Base-by-base conservation (phyloP, 228 moss, liverwort and hornwort genomes). In the Sphagnum magellanicum region DNA sequence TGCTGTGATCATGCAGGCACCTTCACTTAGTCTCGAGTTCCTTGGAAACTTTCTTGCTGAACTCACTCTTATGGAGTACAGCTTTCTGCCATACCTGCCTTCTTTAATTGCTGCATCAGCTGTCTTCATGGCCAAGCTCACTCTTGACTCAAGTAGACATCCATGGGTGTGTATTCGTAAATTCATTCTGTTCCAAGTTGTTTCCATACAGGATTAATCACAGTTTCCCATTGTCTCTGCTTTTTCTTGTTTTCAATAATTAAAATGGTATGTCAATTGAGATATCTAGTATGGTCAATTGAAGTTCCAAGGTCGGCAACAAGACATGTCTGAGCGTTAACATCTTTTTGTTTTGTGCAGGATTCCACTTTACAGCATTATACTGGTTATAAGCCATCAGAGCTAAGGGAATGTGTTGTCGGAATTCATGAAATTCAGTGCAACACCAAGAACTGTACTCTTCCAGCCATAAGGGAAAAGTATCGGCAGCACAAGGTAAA, bases 401-500 rank as follows among this genome's bases (percentile, higher is more conserved):
- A 85, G 55, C 65, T 88, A 47, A 80, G 80, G 59, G 70, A 68
- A 47, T 88, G 88, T 53, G 88, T 88, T 11, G 68, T 52, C 11
- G 82, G 66, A 32, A 82, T 88, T 48, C 74, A 85, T 65, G 85
- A 80, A 6, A 51, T 88, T 60, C 88, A 88, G 13, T 71, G 32
- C 48, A 88, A 88, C 15, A 74, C 71, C 0, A 80, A 75, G 68
- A 85, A 73, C 68, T 88, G 82, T 12, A 72, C 81, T n/a, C 88
- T 88, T 53, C 88, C 88, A 66, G 80, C 88, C 0, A 73, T 88
- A n/a, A 82, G 88, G 51, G 88, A 88, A 60, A 88, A 88, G 50
- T 88, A 85, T 68, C 77, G 84, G 57, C 82, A 80, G 51, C 52
- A 78, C 0, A 88, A 86, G 89, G 89, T 85, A 71, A 58, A 4